Base-by-base conservation (phyloP, 148 eudicot genomes). In the Rhododendron ovatum region DNA sequence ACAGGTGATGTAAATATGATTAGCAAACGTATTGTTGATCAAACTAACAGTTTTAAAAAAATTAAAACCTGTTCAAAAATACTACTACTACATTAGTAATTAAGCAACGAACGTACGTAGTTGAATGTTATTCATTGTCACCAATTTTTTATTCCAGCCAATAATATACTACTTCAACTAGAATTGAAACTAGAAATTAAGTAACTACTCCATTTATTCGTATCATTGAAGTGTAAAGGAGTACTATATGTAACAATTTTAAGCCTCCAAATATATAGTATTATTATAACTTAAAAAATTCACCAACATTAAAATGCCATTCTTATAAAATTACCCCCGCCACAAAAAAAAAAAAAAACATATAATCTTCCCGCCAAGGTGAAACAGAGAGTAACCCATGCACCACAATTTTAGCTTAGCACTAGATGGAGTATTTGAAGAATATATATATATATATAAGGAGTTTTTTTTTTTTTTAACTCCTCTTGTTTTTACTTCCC, bases 401-500 rank as follows among this genome's bases (percentile, higher is more conserved):
- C 33, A 2, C 13, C 33, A 28, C 35, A 28, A 69, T 28, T 28
- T 69, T 13, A 55, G 20, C 61, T 69, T 13, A 55, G 20, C 61
- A 17, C 26, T 61, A 24, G 50, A 47, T 9, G 12, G 50, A 47
- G 50, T 9, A 47, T 7, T 47, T 47, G 50, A 47, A 41, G 43
- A 6, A 41, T 41, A 5, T 41, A 39, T 39, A 37, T 37, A 3
- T 35, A 35, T 37, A 2, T 37, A 2, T 30, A 30, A 30, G 57
- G 14, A 3, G 2, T 57, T 5, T 4, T 18, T 22, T 17, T 30
- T 35, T 1, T 61, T 61, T 86, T 90, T 80, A 95, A 6, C 91
- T 92, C 88, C 98, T 93, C 91, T 95, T 96, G 91, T 96, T 96
- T 87, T 95, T 95, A 87, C 95, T 92, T 2, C 98, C 96, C 35